phyloP scores from a whole-genome alignment of 73 alveolate species.

The Halteria grandinella region DNA sequence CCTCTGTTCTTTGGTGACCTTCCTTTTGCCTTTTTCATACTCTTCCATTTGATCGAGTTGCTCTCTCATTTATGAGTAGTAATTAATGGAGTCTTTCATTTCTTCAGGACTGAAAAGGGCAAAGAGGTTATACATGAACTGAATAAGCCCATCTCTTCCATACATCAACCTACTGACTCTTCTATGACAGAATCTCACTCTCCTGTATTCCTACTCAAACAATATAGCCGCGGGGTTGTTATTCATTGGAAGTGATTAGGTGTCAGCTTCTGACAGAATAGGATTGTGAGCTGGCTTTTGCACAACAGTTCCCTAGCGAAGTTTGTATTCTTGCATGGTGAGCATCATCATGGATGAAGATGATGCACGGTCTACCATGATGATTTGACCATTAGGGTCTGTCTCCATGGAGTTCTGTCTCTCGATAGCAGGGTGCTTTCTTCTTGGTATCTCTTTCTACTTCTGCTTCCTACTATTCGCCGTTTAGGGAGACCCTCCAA shows the following conservation, averaged over 20 bases:
- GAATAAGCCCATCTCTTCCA: constrained; percentile 21
- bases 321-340: constrained; percentile 1
- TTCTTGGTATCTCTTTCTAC: too few species aligned
- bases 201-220: background rate
- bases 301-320: background rate
- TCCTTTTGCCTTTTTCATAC: background rate
- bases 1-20: background rate
- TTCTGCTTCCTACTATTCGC: too few species aligned
- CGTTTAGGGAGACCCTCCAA: too few species aligned
- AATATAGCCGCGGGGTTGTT: background rate
- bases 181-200: background rate
- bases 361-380: too few species aligned
- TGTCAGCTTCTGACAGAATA: background rate
- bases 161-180: constrained; percentile 22
- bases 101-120: background rate
- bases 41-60: background rate
- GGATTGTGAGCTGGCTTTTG: background rate
- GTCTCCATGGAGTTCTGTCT: too few species aligned
- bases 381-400: too few species aligned
- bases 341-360: too few species aligned
- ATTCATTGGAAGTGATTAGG: constrained; percentile 1
- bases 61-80: constrained; percentile 13
- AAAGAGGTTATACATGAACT: constrained; percentile 21
- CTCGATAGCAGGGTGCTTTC: too few species aligned
- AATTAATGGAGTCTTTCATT: constrained; percentile 10